phyloP scores from a whole-genome alignment of 2,329 filamentous ascomycete genomes.

The Alternaria alternata region DNA sequence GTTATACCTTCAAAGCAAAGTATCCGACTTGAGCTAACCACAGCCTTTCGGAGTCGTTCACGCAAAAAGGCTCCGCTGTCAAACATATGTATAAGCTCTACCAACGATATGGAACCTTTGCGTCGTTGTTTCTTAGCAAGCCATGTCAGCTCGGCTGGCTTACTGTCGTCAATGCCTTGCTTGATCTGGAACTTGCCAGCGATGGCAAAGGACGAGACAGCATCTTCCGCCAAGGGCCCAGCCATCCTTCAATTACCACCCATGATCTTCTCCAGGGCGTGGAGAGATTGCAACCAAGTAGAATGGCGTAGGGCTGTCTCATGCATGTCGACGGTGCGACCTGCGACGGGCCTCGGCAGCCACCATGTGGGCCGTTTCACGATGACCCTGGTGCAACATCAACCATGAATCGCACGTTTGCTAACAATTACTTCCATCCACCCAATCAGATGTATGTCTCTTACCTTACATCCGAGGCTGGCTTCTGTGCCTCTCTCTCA shows the following conservation, averaged over 20 bases:
- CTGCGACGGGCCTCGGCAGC: conserved; percentile 11
- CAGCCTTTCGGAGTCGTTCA: neutral
- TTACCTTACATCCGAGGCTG: neutral
- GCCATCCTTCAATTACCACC: neutral
- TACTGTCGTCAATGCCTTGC: neutral
- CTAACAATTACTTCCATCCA: neutral
- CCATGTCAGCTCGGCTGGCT: neutral
- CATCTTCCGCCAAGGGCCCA: neutral
- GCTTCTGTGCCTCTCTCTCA: neutral
- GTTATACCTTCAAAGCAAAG: neutral
- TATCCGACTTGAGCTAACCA: neutral
- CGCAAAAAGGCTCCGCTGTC: neutral
- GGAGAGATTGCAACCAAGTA: neutral
- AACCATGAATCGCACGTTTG: neutral
- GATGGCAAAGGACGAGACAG: neutral
- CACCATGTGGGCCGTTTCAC: conserved; percentile 8
- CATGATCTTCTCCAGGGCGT: neutral
- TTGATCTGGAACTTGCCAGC: neutral
- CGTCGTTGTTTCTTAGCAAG: neutral
- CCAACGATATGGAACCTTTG: neutral
- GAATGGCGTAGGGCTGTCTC: conserved; percentile 5
- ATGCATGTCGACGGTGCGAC: conserved; percentile 9
- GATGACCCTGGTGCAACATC: conserved; percentile 8
- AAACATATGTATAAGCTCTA: neutral
- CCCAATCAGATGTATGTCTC: neutral